Base-by-base conservation (phyloP, 306 rosid genomes). In the Trifolium pratense region DNA sequence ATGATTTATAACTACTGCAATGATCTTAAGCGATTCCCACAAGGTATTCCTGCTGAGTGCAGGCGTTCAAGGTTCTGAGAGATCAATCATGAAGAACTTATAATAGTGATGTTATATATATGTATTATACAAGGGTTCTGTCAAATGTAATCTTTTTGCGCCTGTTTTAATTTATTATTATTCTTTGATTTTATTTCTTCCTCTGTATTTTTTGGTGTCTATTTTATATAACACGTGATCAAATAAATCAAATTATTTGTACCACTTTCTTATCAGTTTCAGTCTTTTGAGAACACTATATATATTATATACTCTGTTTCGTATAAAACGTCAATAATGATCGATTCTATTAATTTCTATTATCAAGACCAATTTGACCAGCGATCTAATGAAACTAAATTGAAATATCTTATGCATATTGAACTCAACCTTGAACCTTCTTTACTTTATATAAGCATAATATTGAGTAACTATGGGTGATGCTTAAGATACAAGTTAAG, bases 1-100 rank as follows among this genome's bases (percentile, higher is more conserved):
- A 90, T 92, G 98, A 90, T 92, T 49, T 90, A 92, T 77, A 87
- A 92, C 46, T 92, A 92, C 16, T 92, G 98, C 75, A 79, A 68
- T 6, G 98, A 92, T 64, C 84, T 83, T 1, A 92, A 85, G 69
- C 88, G 97, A 15, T 92, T 90, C 79, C 96, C 96, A 1, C 78
- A 69, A 34, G 97, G 94, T 23, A 15, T 78, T 78, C 98, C 96
- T 20, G 70, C 77, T 3, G 96, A 92, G 78, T 92, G 97, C 31
- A 79, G 12, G 14, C 86, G 59, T 69, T 75, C 81, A 53, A 75
- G 83, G 69, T 59, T 75, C 36, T 25, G 34, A 65, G 26, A 73
- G 62, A 56, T 56, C 4, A n/a, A 51, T 53, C 7, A 20, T 34
- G 64, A 17, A 39, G 0, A 25, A 25, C 36, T 9, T 15, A 48